Evolutionary conservation across 1,284 basidiomycete species (phyloP).

Genomic region (Microstroma glucosiphilum): DNA sequence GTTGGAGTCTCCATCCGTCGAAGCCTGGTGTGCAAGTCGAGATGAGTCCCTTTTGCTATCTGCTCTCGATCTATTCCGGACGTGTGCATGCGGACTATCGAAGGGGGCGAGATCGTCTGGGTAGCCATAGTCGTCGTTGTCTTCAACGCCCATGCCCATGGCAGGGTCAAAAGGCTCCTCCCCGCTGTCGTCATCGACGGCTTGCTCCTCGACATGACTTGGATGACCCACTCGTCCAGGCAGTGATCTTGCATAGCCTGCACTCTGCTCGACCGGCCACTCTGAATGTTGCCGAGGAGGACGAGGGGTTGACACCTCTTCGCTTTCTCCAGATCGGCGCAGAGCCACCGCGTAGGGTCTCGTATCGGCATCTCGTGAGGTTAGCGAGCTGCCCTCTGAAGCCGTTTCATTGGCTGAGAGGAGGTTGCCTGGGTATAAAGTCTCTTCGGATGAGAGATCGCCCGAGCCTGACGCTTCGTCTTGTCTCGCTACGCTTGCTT

Average conservation of each 20-base stretch:
- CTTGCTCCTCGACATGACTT: no score
- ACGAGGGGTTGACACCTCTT: no score
- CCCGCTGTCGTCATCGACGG: background rate
- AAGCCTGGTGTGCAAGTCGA: background rate
- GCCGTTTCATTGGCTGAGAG: no score
- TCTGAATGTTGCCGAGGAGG: background rate
- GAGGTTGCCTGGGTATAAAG: background rate
- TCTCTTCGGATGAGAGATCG: background rate
- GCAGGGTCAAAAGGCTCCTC: constrained; percentile 1
- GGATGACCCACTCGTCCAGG: no score
- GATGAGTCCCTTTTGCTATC: background rate
- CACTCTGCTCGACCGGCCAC: background rate
- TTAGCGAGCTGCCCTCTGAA: background rate
- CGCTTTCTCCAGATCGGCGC: background rate
- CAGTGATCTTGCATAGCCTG: background rate
- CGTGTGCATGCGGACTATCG: background rate
- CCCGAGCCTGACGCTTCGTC: background rate
- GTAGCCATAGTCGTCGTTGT: background rate
- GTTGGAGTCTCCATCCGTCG: background rate
- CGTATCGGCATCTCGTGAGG: background rate
- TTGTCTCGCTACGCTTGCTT: background rate
- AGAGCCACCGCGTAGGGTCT: background rate
- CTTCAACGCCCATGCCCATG: constrained; percentile 7
- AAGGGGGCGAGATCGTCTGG: background rate
- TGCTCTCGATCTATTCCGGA: background rate